Evolutionary conservation across 2,329 filamentous ascomycete species (phyloP), one percentile per base, ranked within the genome.

Genomic region (Diatrype stigma): DNA sequence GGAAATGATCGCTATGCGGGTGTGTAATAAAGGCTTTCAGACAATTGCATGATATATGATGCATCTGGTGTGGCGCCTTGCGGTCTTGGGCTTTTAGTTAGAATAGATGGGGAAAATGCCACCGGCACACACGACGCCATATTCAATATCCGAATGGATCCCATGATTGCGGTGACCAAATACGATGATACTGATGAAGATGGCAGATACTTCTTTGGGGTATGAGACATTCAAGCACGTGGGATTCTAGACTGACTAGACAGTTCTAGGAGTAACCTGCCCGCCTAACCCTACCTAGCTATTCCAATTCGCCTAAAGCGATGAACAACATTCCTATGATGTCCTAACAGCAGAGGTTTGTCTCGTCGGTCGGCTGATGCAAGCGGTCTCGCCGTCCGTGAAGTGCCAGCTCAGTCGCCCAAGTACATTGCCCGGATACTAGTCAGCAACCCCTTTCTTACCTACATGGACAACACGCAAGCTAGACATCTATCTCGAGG

Each of bases 1-100:
- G 34, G 35, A 22, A 46, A 16, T 6, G n/a, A 17, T 16, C 45
- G 17, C 38, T 21, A 32, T 44, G 11, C 40, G 14, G n/a, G 21
- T 44, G 12, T 51, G 22, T 50, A 38, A 37, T 38, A 46, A 45
- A 45, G 46, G 17, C 35, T 50, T 40, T 55, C 34, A 53, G 49
- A 62, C 53, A 61, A 54, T 56, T 59, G 47, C 55, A 60, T 62
- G 60, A 58, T 51, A 54, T 54, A 54, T 54, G 55, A 57, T 52
- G 54, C 58, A 59, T 60, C 53, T 46, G 51, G 42, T 19, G 44
- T 22, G 53, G 61, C 54, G 55, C 55, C 51, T 17, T 42, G 51
- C 35, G 45, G 40, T 48, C 54, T 51, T 42, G 10, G 37, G 22
- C 40, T 48, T 30, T n/a, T n/a, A n/a, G 46, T 56, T 17, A 52